A percentile compares a stretch with the other conserved stretches of the same genome.
Conservation (phyloP, 164 flowering plant genomes). For the Magnolia kwangsiensis region DNA sequence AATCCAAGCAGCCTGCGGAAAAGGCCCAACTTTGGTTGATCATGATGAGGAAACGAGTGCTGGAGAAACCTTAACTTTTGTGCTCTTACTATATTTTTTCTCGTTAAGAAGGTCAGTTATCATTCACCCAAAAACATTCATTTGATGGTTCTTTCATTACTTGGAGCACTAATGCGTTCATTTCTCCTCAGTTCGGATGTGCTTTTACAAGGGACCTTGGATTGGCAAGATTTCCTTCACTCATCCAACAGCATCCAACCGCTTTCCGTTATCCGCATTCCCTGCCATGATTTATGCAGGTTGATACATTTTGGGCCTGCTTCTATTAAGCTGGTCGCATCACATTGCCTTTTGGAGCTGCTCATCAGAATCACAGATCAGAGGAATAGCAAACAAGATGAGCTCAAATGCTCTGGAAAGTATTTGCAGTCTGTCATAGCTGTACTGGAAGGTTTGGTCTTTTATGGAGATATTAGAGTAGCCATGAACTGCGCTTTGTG, state of each 20-base stretch:
- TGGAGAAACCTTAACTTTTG: conserved; percentile 46
- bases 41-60: conserved; percentile 50
- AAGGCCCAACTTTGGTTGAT: conserved; percentile 59
- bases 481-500: conserved; percentile 69
- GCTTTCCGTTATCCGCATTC: conserved; percentile 39
- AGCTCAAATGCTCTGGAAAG: conserved; percentile 34
- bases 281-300: conserved; percentile 70
- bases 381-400: conserved; percentile 21
- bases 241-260: conserved; percentile 21
- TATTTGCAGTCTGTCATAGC: conserved; percentile 54
- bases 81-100: conserved; percentile 56
- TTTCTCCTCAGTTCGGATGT: conserved; percentile 38
- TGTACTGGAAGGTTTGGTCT: conserved; percentile 64
- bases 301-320: conserved; percentile 78
- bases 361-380: conserved; percentile 48
- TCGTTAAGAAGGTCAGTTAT: conserved; percentile 63
- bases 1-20: conserved; percentile 47
- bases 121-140: neutral
- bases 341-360: conserved; percentile 68
- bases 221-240: conserved; percentile 49
- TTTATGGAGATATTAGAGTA: conserved; percentile 51
- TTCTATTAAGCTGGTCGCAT: conserved; percentile 64
- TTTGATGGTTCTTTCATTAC: neutral
- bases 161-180: conserved; percentile 18
- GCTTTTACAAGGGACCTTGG: conserved; percentile 49